Base-by-base conservation (phyloP, 805 yeast genomes). In the Kuraishia floccosa region DNA sequence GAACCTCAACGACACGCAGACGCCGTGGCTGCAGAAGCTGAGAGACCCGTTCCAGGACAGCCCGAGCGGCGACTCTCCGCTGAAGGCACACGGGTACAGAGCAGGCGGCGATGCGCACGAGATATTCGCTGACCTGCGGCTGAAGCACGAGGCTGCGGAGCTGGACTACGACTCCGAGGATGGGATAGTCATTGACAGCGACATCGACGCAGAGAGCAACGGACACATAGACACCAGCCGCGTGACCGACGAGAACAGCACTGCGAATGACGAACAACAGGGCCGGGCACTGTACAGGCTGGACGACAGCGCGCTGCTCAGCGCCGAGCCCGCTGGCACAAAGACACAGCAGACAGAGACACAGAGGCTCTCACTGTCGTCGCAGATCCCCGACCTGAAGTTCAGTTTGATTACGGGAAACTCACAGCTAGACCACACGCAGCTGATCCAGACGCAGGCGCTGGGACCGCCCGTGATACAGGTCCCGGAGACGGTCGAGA, bases 21-120 rank as follows among this genome's bases (percentile, higher is more conserved):
- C 50, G 2, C 50, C 55, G 4, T 14, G 40, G 43, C 31, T 58
- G 12, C 46, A 41, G 15, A 50, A 49, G 20, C 41, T 59, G 13
- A 43, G 38, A 17, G 50, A 63, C 35, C 68, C 68, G 5, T 63
- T 63, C 36, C 55, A 50, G 8, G 49, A 40, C 3, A 43, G 55
- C 2, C 53, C 52, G 25, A 15, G 17, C 21, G 15, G 13, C 13
- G 37, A 34, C 4, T 28, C 24, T 11, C 12, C 24, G n/a, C n/a
- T n/a, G n/a, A n/a, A n/a, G n/a, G 23, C 19, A 14, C 6, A 17
- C 15, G 12, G 23, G n/a, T n/a, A 13, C 18, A 9, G 24, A 25
- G 23, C 14, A 33, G 21, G 18, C 18, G 32, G 12, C n/a, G n/a
- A n/a, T n/a, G 34, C 46, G 4, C 46, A 45, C 6, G 45, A 47